Evolutionary conservation across 2,329 filamentous ascomycete species (phyloP).

Genomic region (Aureobasidium sp.): DNA sequence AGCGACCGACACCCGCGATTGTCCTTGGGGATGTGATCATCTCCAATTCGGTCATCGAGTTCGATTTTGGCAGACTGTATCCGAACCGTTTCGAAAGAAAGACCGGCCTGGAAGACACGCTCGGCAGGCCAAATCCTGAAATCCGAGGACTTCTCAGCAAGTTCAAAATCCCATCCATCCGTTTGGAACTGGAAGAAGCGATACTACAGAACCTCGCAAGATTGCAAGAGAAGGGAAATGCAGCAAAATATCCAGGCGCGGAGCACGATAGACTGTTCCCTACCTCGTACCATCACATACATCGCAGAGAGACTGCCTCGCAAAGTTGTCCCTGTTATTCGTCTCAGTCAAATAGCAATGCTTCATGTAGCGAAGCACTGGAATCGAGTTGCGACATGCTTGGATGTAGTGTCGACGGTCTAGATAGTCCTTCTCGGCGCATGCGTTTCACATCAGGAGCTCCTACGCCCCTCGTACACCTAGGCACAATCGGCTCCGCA

Average conservation of each 20-base stretch:
- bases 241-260: slow-evolving; percentile 19
- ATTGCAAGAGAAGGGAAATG: not conserved
- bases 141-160: slow-evolving; percentile 21
- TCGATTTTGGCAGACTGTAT: slow-evolving; percentile 27
- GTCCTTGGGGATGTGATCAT: slow-evolving; percentile 31
- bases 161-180: slow-evolving; percentile 16
- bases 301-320: slow-evolving; percentile 15
- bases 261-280: slow-evolving; percentile 22
- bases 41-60: slow-evolving; percentile 25
- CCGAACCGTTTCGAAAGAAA: slow-evolving; percentile 22
- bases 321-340: not conserved
- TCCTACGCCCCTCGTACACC: not conserved
- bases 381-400: not conserved
- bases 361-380: not conserved
- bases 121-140: slow-evolving; percentile 21
- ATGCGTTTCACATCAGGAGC: not conserved
- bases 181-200: not conserved
- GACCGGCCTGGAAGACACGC: slow-evolving; percentile 17
- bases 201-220: not conserved
- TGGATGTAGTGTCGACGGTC: not conserved
- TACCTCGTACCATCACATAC: slow-evolving; percentile 23
- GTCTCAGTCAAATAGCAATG: not conserved
- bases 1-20: not conserved
- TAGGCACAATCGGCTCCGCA: slow-evolving; percentile 13
- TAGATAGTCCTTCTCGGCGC: not conserved